Base-by-base conservation (phyloP, 805 yeast genomes). In the Spathaspora hagerdaliae region DNA sequence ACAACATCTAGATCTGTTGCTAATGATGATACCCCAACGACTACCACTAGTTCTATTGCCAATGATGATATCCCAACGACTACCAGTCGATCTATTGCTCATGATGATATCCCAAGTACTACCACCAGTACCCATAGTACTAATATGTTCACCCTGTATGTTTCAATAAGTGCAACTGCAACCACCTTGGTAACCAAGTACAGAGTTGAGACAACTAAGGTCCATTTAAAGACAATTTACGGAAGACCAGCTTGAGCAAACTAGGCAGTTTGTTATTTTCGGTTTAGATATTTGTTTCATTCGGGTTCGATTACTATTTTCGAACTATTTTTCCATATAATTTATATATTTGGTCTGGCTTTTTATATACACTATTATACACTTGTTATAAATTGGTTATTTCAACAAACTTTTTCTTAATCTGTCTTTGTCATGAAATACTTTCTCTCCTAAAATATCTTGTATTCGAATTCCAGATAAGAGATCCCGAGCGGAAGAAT, bases 381-480 rank as follows among this genome's bases (percentile, higher is more conserved):
- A 19, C 24, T 19, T 5, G 24, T 19, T 19, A 19, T 19, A 19
- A 19, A 19, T 19, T 19, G 24, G 24, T 29, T 29, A 9, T 29
- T 29, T 9, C 32, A 29, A 29, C 12, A 29, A 11, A 29, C 32
- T 29, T 29, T 29, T 29, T 29, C 32, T 9, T 9, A 11, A 29
- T 29, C 12, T 29, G 3, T 29, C 32, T 29, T 29, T 29, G 12
- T 11, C 32, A 29, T 29, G 32, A 29, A 29, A 29, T 27, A 38
- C 26, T 27, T n/a, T 27, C 35, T 36, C 15, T 38, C 55, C 49
- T 24, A 65, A 48, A 38, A 61, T 63, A 26, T 55, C 45, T 42
- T 61, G 68, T 37, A 65, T 45, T 44, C 58, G 57, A 41, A 67
- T 51, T 2, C 69, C 69, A 7, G 49, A 43, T 5, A 63, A 46